phyloP scores from a whole-genome alignment of 768 basidiomycete species.

The Tephrocybe sp. region DNA sequence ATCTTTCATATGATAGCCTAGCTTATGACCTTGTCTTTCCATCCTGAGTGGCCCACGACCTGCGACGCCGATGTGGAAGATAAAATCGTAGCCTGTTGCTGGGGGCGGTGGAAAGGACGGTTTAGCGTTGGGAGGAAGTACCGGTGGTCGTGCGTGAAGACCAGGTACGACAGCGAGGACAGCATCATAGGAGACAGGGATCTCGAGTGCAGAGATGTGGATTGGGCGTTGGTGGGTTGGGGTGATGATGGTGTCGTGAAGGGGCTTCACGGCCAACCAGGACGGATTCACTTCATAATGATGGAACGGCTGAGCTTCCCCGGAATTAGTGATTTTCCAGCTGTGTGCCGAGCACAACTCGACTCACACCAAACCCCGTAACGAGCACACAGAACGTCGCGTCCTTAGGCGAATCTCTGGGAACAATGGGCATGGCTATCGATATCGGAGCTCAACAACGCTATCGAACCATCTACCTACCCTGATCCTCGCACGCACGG shows the following conservation, averaged over 20 bases:
- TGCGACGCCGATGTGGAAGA: slow-evolving; percentile 71
- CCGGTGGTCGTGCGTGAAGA: slow-evolving; percentile 61
- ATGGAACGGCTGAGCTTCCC: slow-evolving; percentile 49
- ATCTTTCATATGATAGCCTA: slow-evolving; percentile 71
- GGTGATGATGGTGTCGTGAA: slow-evolving; percentile 55
- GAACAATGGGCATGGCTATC: slow-evolving; percentile 31
- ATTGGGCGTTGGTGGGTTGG: slow-evolving; percentile 39
- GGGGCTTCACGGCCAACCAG: slow-evolving; percentile 65
- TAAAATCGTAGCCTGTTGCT: slow-evolving; percentile 60
- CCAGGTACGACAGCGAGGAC: slow-evolving; percentile 56
- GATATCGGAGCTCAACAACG: background rate
- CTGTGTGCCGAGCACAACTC: slow-evolving; percentile 1
- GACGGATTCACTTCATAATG: slow-evolving; percentile 64
- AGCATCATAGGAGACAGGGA: slow-evolving; percentile 60
- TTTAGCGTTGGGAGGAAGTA: slow-evolving; percentile 36
- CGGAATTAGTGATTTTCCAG: slow-evolving; percentile 14
- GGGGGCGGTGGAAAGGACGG: slow-evolving; percentile 38
- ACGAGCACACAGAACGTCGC: slow-evolving; percentile 45
- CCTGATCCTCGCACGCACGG: slow-evolving; percentile 22
- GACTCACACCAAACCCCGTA: slow-evolving; percentile 56
- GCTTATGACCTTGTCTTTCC: slow-evolving; percentile 66
- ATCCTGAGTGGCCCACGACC: slow-evolving; percentile 62
- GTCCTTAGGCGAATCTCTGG: slow-evolving; percentile 24
- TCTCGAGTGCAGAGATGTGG: slow-evolving; percentile 57
- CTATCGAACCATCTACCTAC: background rate